Conservation (phyloP, 2,329 filamentous ascomycete genomes). For the Capronia americana region DNA sequence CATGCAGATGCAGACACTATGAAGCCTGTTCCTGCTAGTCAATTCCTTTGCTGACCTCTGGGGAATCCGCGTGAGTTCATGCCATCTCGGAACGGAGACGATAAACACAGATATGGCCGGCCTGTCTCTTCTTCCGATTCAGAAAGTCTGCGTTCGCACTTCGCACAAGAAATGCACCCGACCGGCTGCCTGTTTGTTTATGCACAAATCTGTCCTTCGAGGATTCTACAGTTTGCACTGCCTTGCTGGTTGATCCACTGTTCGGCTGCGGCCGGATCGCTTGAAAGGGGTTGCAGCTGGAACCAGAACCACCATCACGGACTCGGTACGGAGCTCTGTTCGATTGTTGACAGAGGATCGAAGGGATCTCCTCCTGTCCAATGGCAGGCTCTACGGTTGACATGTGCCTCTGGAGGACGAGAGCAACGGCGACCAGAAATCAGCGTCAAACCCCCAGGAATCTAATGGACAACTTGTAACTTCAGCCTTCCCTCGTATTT, state of each 20-base stretch:
- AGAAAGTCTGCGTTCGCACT: not conserved
- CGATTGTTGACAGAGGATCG: not conserved
- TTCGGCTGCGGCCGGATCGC: conserved; percentile 12
- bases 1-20: not conserved
- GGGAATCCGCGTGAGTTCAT: not conserved
- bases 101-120: not conserved
- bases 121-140: not conserved
- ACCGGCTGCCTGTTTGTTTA: not conserved
- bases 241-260: conserved; percentile 21
- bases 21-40: not conserved
- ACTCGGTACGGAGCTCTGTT: not conserved
- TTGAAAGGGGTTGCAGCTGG: not conserved
- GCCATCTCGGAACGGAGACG: conserved; percentile 6
- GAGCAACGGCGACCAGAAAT: not conserved
- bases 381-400: not conserved
- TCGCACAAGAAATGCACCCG: not conserved
- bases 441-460: not conserved
- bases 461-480: not conserved
- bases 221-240: conserved; percentile 5
- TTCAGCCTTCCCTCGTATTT: too few relatives aligned
- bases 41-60: not conserved
- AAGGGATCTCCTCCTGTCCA: not conserved
- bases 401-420: not conserved
- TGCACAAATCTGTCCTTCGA: not conserved
- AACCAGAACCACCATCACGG: not conserved